Evolutionary conservation across 2,329 filamentous ascomycete genomes (phyloP).

Genomic region (Lachnellula suecica): DNA sequence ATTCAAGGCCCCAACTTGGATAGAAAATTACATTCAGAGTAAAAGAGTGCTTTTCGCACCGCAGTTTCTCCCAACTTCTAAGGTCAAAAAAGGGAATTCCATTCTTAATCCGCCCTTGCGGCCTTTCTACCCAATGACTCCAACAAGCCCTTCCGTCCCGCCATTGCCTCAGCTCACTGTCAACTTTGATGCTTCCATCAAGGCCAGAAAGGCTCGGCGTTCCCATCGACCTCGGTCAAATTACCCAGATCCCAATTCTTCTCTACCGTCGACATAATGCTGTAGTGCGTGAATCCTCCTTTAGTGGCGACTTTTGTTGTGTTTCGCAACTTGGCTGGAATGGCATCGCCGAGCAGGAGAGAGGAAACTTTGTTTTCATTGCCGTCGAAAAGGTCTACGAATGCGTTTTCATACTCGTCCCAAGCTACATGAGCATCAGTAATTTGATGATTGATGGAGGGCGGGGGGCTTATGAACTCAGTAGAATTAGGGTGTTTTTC

Average conservation of each 20-base stretch:
- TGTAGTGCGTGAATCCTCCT: conserved; percentile 40
- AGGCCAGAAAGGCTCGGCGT: neutral
- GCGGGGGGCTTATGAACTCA: conserved; percentile 32
- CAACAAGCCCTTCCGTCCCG: too few relatives aligned
- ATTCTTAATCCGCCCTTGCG: too few relatives aligned
- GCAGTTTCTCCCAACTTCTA: too few relatives aligned
- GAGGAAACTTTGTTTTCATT: conserved; percentile 50
- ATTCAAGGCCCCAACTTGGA: too few relatives aligned
- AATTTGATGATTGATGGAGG: conserved; percentile 41
- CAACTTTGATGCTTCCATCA: neutral
- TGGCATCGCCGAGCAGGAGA: conserved; percentile 52
- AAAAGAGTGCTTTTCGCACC: too few relatives aligned
- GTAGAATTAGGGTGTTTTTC: conserved; percentile 50
- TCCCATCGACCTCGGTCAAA: neutral
- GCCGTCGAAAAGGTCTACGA: conserved; percentile 49
- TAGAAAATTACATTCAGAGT: too few relatives aligned
- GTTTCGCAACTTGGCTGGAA: conserved; percentile 44
- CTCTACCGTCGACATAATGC: conserved; percentile 36
- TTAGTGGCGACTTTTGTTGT: conserved; percentile 48
- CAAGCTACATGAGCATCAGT: too few relatives aligned
- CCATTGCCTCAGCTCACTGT: too few relatives aligned
- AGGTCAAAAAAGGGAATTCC: too few relatives aligned
- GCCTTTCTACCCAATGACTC: too few relatives aligned
- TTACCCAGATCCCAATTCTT: conserved; percentile 38
- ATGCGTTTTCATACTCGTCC: too few relatives aligned